Conservation (phyloP, 176 grass and related monocot species). For the Zoysia pacifica region DNA sequence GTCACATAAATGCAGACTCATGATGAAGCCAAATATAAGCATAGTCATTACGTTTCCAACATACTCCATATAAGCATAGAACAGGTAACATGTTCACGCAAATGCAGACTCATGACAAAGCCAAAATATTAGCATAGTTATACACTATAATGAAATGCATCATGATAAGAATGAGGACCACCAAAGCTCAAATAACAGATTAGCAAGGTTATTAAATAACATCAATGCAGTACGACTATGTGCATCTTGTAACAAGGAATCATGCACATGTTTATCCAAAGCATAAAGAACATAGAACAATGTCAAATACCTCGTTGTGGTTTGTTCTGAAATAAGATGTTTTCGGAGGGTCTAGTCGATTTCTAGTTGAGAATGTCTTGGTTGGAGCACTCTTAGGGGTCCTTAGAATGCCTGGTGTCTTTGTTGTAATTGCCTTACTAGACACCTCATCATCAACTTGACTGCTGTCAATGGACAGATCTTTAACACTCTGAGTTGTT, state of each 20-base stretch:
- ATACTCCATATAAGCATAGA: conserved; percentile 2
- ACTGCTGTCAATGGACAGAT: conserved; percentile 63
- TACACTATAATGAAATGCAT: background rate
- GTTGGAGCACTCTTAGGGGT: conserved; percentile 63
- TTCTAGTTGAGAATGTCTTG: conserved; percentile 59
- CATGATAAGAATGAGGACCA: conserved; percentile 12
- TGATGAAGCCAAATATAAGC: background rate
- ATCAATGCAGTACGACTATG: conserved; percentile 7
- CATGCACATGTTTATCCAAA: background rate
- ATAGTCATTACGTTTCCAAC: background rate
- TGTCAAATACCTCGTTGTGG: conserved; percentile 59
- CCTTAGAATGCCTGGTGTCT: conserved; percentile 53
- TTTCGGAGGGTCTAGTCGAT: conserved; percentile 54
- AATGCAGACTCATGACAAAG: background rate
- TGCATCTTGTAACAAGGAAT: conserved; percentile 4
- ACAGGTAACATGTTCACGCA: conserved; percentile 9
- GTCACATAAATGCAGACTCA: conserved; percentile 14
- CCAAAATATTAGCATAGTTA: background rate
- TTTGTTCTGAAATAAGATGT: conserved; percentile 56
- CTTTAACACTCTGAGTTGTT: conserved; percentile 56
- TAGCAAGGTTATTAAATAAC: background rate
- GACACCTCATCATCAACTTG: conserved; percentile 58
- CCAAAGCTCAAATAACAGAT: conserved; percentile 21
- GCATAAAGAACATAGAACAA: conserved; percentile 1
- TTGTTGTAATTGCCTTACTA: conserved; percentile 60